These are phyloP conservation scores for Botryosphaeria dothidea DNA, from an alignment of 2,329 filamentous ascomycete species.

Conservation along the genomic window DNA sequence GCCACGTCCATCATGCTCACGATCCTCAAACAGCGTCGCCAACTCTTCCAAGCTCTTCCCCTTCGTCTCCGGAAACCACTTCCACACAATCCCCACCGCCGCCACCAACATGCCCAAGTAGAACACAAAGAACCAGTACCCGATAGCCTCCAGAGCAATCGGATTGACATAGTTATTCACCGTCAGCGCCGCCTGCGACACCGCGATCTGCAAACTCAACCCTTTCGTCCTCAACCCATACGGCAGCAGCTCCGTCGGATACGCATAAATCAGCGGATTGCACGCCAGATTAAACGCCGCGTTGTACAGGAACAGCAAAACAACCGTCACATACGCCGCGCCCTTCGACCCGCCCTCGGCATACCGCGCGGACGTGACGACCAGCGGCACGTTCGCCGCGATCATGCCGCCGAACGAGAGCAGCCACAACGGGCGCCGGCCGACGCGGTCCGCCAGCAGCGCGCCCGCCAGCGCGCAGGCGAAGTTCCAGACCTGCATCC, in stretches of 20 bases:
- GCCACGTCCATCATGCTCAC: no score
- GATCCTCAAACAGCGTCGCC: not conserved
- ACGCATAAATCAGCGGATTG: conserved; percentile 34
- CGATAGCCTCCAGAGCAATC: conserved; percentile 39
- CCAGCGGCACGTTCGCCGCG: conserved; percentile 44
- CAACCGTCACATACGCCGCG: conserved; percentile 31
- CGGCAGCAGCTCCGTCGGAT: conserved; percentile 38
- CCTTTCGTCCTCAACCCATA: conserved; percentile 42
- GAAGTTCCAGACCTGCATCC: conserved; percentile 43
- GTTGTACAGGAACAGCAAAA: conserved; percentile 34
- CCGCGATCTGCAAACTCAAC: conserved; percentile 47
- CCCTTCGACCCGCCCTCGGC: conserved; percentile 23
- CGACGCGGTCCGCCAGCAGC: conserved; percentile 43
- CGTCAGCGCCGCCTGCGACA: conserved; percentile 48
- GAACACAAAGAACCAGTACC: conserved; percentile 24
- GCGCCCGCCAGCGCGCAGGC: conserved; percentile 39
- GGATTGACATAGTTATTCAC: conserved; percentile 47
- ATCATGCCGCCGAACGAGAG: conserved; percentile 47
- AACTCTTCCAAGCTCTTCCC: conserved; percentile 2
- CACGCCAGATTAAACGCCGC: conserved; percentile 45
- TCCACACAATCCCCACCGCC: not conserved
- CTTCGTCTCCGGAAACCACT: conserved; percentile 4
- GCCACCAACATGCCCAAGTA: not conserved
- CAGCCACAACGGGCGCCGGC: conserved; percentile 47
- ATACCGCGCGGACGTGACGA: conserved; percentile 39